These are phyloP conservation scores for Uncinocarpus reesii DNA, from an alignment of 2,329 filamentous ascomycete species.

Conservation along the genomic window DNA sequence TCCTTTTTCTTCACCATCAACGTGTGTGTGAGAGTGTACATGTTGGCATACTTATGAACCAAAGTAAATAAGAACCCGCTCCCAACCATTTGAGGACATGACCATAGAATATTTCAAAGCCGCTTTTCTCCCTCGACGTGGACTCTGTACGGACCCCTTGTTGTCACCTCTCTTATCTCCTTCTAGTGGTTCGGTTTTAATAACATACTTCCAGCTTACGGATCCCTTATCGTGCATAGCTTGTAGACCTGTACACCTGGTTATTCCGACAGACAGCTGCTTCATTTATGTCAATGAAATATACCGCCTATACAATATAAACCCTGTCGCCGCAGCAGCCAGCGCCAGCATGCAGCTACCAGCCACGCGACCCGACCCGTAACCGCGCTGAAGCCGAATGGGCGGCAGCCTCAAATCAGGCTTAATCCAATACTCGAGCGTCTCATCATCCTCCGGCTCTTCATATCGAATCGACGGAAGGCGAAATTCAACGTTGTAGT, in stretches of 20 bases:
- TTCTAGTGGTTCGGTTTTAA: slow-evolving; percentile 1
- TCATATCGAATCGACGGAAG: not conserved
- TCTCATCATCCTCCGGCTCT: not conserved
- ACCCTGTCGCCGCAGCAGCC: not conserved
- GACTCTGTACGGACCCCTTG: no score
- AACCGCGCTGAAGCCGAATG: no score
- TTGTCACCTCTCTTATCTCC: not conserved
- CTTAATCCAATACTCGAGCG: not conserved
- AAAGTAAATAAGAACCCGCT: slow-evolving; percentile 8
- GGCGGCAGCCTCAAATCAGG: no score
- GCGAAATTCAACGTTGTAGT: not conserved
- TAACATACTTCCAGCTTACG: no score
- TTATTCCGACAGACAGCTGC: not conserved
- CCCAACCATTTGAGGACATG: slow-evolving; percentile 1
- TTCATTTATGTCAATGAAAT: not conserved
- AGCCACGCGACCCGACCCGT: no score
- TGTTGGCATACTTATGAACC: slow-evolving; percentile 1
- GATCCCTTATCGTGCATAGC: not conserved
- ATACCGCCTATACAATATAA: not conserved
- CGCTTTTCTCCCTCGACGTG: not conserved
- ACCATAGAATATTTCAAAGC: not conserved
- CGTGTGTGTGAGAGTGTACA: slow-evolving; percentile 2
- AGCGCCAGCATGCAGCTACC: not conserved
- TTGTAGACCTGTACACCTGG: no score
- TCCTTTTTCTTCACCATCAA: not conserved